These are phyloP conservation scores for Suhomyces atakaporum DNA, from an alignment of 1,139 yeast genomes.

Conservation along the genomic window DNA sequence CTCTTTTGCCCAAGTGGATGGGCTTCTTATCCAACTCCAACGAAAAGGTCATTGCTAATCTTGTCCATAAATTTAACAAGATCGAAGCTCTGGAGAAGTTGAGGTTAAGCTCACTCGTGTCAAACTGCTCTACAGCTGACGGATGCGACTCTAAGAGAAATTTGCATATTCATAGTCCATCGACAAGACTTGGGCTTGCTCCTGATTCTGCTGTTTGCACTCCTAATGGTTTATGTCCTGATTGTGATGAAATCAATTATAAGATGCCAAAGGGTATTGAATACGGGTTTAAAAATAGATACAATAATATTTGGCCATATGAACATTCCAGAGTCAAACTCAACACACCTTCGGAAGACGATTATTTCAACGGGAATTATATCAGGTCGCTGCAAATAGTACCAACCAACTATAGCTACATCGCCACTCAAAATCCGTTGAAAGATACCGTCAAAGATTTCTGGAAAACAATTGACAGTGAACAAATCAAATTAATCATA, in stretches of 20 bases:
- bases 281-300: slow-evolving; percentile 46
- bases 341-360: slow-evolving; percentile 28
- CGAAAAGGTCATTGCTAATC: slow-evolving; percentile 32
- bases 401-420: slow-evolving; percentile 28
- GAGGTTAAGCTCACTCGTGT: slow-evolving; percentile 38
- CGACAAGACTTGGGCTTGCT: neutral
- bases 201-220: slow-evolving; percentile 31
- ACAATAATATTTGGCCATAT: slow-evolving; percentile 49
- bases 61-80: slow-evolving; percentile 43
- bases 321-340: slow-evolving; percentile 48
- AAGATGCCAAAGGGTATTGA: slow-evolving; percentile 56
- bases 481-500: slow-evolving; percentile 62
- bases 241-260: slow-evolving; percentile 45
- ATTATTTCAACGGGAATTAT: slow-evolving; percentile 48
- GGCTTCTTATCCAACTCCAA: slow-evolving; percentile 28
- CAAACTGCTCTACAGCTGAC: slow-evolving; percentile 8
- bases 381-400: slow-evolving; percentile 24
- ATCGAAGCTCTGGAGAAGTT: slow-evolving; percentile 54
- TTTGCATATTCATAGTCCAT: slow-evolving; percentile 12
- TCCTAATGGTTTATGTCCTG: slow-evolving; percentile 46
- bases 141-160: slow-evolving; percentile 4
- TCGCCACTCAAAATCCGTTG: slow-evolving; percentile 50
- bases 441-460: slow-evolving; percentile 43
- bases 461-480: slow-evolving; percentile 51
- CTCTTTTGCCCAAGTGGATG: slow-evolving; percentile 52